Base-by-base conservation (phyloP, 176 grass and related monocot species). In the Bonia amplexicaulis region DNA sequence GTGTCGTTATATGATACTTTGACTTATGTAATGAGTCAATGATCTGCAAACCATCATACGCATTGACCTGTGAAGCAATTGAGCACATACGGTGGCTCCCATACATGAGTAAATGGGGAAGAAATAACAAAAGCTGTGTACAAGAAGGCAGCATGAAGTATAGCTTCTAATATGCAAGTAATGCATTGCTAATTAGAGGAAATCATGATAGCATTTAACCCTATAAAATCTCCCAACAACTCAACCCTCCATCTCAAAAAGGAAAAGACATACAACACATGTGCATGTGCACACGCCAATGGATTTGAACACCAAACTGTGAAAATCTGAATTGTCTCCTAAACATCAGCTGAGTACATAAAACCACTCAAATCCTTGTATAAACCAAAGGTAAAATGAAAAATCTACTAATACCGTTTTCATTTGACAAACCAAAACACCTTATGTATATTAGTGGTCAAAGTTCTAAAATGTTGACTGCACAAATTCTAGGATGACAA, bases 1-100 rank as follows among this genome's bases (percentile, higher is more conserved):
- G 73, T 44, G 80, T 70, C 59, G 79, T 90, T 83, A 98, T 88
- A 88, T 93, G 86, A 95, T 92, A 98, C 86, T 98, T 98, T 7
- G 87, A 89, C 78, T 87, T 85, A 83, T 95, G 89, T 60, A 90
- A 85, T 17, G 93, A 93, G 82, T 93, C 87, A 90, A 98, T 57
- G 4, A 98, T 72, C 60, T 80, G 87, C 46, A 93, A n/a, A 68
- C 78, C 82, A 83, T 98, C 91, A 84, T 90, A 98, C 29, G 89
- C 88, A 87, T 98, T 95, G 78, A 95, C 96, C 96, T 98, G 84
- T 52, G 51, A 62, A 85, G 22, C 65, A 92, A 84, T 86, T 76
- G 67, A 91, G 35, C 67, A 82, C 78, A 47, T 26, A 70, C 41
- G 53, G 68, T 55, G 66, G 75, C 61, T 46, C 57, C 23, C 37